Evolutionary conservation across 129 eudicot species (phyloP).

Genomic region (Artemisia annua): DNA sequence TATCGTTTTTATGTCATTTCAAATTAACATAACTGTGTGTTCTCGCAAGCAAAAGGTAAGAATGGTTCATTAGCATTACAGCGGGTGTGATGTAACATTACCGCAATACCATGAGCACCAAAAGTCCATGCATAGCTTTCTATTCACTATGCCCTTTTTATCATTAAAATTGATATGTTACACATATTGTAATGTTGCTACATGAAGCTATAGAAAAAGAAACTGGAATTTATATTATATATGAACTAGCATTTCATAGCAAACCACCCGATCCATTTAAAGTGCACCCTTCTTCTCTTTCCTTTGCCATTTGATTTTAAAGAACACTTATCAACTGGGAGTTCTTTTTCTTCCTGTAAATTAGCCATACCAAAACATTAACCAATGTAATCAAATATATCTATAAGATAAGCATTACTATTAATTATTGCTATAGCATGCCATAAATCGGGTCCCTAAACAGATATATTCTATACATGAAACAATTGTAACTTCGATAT

Average conservation of each 20-base stretch:
- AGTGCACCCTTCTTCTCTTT: conserved; percentile 28
- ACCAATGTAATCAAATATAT: too few relatives aligned
- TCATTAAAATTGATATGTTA: not conserved
- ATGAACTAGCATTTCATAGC: conserved; percentile 31
- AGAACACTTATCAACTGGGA: not conserved
- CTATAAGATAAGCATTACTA: not conserved
- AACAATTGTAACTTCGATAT: too few relatives aligned
- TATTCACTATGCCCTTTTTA: not conserved
- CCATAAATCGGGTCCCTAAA: too few relatives aligned
- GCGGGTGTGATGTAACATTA: not conserved
- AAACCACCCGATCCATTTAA: conserved; percentile 43
- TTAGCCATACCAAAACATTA: not conserved
- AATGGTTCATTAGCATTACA: not conserved
- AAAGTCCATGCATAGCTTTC: too few relatives aligned
- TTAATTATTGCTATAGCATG: not conserved
- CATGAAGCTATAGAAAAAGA: conserved; percentile 11
- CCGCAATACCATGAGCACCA: too few relatives aligned
- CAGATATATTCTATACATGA: too few relatives aligned
- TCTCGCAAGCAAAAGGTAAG: not conserved
- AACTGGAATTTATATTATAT: not conserved
- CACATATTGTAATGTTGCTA: not conserved
- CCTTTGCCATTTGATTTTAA: conserved; percentile 14
- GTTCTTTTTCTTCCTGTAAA: conserved; percentile 37
- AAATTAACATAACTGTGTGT: too few relatives aligned
- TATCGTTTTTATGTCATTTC: too few relatives aligned